Percentiles rank a stretch among this genome's conserved stretches.
Conservation (phyloP, 768 basidiomycete genomes). For the Cubamyces sp. region DNA sequence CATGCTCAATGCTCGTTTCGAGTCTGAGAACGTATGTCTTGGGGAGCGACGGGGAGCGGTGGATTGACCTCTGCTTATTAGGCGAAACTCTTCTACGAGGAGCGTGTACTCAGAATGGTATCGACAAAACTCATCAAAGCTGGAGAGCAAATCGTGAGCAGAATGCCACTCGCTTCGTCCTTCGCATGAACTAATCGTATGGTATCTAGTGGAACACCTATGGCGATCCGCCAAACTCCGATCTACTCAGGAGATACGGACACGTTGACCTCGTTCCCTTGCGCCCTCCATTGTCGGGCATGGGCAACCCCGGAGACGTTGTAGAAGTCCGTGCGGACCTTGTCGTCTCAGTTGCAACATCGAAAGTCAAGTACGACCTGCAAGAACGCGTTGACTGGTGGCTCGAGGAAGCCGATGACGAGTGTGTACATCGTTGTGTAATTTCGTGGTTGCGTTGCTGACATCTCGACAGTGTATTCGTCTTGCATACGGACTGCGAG, state of each 20-base stretch:
- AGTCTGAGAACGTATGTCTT: constrained; percentile 74
- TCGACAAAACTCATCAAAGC: constrained; percentile 71
- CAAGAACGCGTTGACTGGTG: constrained; percentile 88
- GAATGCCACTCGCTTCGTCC: constrained; percentile 50
- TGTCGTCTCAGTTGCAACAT: constrained; percentile 46
- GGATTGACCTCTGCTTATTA: constrained; percentile 36
- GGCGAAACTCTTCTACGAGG: constrained; percentile 87
- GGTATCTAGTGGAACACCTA: constrained; percentile 88
- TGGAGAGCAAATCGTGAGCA: constrained; percentile 89
- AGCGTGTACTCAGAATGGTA: constrained; percentile 74
- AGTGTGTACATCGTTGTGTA: constrained; percentile 53
- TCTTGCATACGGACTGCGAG: constrained; percentile 54
- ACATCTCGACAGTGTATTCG: constrained; percentile 49
- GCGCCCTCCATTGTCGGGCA: constrained; percentile 40
- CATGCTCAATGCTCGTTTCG: constrained; percentile 89
- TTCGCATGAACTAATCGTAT: neutral
- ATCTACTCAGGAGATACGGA: constrained; percentile 92
- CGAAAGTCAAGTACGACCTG: constrained; percentile 30
- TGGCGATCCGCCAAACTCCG: constrained; percentile 89
- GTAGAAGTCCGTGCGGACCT: constrained; percentile 78
- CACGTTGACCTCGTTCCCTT: constrained; percentile 81
- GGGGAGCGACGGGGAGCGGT: neutral
- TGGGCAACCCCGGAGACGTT: constrained; percentile 81
- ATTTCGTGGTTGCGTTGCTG: neutral
- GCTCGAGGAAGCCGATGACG: constrained; percentile 88